Percentiles rank a stretch among this genome's conserved stretches.
Evolutionary conservation across 805 yeast species (phyloP).

Genomic region (Spencermartinsiella europaea): DNA sequence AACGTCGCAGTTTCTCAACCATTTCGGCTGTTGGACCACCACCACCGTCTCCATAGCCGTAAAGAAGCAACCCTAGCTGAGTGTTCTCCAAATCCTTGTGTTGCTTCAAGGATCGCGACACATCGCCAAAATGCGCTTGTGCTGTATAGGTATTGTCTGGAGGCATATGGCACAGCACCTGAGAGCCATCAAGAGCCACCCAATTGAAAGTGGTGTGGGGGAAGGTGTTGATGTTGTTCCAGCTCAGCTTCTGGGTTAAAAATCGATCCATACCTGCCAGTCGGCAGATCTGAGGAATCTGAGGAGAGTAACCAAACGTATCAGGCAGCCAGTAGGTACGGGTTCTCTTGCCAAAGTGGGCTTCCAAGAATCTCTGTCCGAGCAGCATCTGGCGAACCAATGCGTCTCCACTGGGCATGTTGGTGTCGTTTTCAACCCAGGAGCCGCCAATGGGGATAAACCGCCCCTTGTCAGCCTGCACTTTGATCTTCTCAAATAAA

Average conservation of each 20-base stretch:
- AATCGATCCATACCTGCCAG: conserved; percentile 80
- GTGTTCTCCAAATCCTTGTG: conserved; percentile 80
- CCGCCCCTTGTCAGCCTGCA: conserved; percentile 61
- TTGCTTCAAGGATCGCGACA: conserved; percentile 67
- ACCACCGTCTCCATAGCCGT: conserved; percentile 97
- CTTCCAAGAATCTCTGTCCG: conserved; percentile 81
- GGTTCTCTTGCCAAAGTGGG: conserved; percentile 72
- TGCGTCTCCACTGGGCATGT: conserved; percentile 92
- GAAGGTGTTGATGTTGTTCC: conserved; percentile 92
- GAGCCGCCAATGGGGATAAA: conserved; percentile 94
- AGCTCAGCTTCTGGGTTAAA: conserved; percentile 87
- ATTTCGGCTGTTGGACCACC: conserved; percentile 96
- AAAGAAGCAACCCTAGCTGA: conserved; percentile 74
- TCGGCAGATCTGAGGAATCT: conserved; percentile 88
- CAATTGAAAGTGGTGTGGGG: conserved; percentile 91
- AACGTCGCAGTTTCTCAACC: conserved; percentile 87
- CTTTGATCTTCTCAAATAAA: conserved; percentile 55
- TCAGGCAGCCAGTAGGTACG: conserved; percentile 93
- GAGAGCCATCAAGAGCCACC: conserved; percentile 93
- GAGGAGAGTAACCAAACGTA: conserved; percentile 94
- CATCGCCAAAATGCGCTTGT: conserved; percentile 88
- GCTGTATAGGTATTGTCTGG: conserved; percentile 97
- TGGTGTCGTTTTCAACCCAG: conserved; percentile 97
- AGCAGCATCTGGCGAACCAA: conserved; percentile 79
- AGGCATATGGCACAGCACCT: conserved; percentile 94